phyloP scores from a whole-genome alignment of 2,329 filamentous ascomycete species.

The Moelleriella libera region DNA sequence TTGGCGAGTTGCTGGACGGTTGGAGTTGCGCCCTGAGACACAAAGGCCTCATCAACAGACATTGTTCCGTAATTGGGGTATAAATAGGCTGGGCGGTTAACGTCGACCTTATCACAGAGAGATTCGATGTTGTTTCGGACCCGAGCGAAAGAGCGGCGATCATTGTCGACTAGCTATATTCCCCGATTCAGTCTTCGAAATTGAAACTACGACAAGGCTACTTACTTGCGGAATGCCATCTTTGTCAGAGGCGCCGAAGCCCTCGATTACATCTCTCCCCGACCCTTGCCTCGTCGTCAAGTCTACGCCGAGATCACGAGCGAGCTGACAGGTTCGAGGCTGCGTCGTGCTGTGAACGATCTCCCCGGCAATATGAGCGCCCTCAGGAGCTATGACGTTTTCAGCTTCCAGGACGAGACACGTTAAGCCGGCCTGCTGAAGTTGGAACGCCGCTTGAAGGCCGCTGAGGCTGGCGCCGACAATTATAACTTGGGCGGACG shows the following conservation, averaged over 20 bases:
- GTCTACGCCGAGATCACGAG: constrained; percentile 1
- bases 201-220: background rate
- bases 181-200: background rate
- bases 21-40: constrained; percentile 8
- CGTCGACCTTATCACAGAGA: constrained; percentile 8
- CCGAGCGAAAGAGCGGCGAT: constrained; percentile 6
- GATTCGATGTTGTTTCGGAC: constrained; percentile 8
- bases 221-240: background rate
- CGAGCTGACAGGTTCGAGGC: background rate
- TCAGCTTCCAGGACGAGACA: constrained; percentile 11
- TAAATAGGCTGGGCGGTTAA: constrained; percentile 6
- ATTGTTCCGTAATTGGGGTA: constrained; percentile 8
- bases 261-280: constrained; percentile 1
- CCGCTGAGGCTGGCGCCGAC: constrained; percentile 12
- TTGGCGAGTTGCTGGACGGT: constrained; percentile 6
- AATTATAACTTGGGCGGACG: constrained; percentile 11
- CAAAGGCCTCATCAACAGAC: constrained; percentile 8
- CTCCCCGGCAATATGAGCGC: background rate
- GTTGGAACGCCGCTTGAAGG: constrained; percentile 9
- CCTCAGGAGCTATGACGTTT: background rate
- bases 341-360: background rate
- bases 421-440: constrained; percentile 10
- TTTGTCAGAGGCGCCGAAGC: background rate
- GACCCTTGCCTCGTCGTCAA: background rate
- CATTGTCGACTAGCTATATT: constrained; percentile 5